phyloP scores from a whole-genome alignment of 2,329 filamentous ascomycete genomes.

The Trichoderma endophyticum region DNA sequence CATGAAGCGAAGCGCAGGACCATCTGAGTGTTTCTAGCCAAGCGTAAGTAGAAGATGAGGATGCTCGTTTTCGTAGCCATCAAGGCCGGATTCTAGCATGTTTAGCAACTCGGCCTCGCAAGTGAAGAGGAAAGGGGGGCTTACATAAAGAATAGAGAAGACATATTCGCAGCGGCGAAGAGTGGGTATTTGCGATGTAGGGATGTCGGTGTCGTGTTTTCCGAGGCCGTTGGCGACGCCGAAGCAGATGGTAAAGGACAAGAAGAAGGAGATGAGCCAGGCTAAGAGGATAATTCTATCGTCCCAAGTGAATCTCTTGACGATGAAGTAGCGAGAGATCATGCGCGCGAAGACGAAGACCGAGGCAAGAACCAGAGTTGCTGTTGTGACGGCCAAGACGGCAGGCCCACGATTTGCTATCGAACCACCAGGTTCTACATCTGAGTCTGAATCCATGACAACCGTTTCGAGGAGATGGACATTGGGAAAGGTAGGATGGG shows the following conservation, averaged over 20 bases:
- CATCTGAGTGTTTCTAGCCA: slow-evolving; percentile 73
- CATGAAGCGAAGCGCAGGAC: slow-evolving; percentile 82
- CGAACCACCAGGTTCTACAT: slow-evolving; percentile 26
- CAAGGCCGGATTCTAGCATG: slow-evolving; percentile 72
- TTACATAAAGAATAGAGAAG: slow-evolving; percentile 61
- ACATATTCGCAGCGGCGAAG: slow-evolving; percentile 62
- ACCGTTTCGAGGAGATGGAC: slow-evolving; percentile 17
- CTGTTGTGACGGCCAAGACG: slow-evolving; percentile 68
- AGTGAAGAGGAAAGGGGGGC: slow-evolving; percentile 22
- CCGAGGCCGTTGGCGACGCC: slow-evolving; percentile 65
- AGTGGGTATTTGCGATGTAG: slow-evolving; percentile 42
- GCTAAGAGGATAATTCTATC: slow-evolving; percentile 79
- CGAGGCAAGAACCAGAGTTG: slow-evolving; percentile 66
- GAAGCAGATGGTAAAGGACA: slow-evolving; percentile 64
- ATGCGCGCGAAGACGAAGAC: slow-evolving; percentile 73
- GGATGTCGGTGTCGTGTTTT: slow-evolving; percentile 61
- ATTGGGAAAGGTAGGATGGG: background rate
- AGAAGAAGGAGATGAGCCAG: slow-evolving; percentile 68
- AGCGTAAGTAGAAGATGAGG: slow-evolving; percentile 80
- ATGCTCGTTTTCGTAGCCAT: slow-evolving; percentile 95
- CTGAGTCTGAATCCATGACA: slow-evolving; percentile 17
- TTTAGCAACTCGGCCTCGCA: slow-evolving; percentile 10
- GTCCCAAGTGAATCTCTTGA: slow-evolving; percentile 69
- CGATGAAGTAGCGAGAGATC: slow-evolving; percentile 68
- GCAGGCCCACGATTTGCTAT: slow-evolving; percentile 53